Conservation (phyloP, 331 rosid species). For the Stylosanthes scabra region DNA sequence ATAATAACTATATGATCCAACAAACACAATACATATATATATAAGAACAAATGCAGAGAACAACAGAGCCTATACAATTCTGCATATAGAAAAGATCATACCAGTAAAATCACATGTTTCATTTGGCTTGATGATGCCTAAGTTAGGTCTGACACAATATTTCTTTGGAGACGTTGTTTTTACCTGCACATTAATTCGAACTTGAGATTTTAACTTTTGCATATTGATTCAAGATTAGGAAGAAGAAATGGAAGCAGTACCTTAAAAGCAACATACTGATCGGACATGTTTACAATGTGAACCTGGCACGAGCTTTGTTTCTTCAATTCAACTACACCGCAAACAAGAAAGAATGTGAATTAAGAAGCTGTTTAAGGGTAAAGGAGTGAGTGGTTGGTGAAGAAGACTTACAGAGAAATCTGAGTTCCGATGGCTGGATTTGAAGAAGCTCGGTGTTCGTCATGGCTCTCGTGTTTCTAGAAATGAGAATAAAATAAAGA, state of each 20-base stretch:
- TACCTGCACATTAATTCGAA: constrained; percentile 58
- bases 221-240: not conserved
- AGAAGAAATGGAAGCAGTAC: constrained; percentile 46
- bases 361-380: not conserved
- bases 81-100: constrained; percentile 26
- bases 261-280: constrained; percentile 86
- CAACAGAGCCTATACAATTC: not conserved
- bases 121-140: constrained; percentile 78
- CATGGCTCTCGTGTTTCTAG: constrained; percentile 19
- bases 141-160: constrained; percentile 90
- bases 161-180: constrained; percentile 94
- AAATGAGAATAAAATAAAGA: constrained; percentile 11
- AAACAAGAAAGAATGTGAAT: not conserved
- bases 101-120: constrained; percentile 80
- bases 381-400: not conserved
- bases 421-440: constrained; percentile 70
- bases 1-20: constrained; percentile 71
- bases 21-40: constrained; percentile 28
- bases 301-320: constrained; percentile 80
- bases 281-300: constrained; percentile 68
- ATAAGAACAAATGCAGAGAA: constrained; percentile 9
- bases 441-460: constrained; percentile 80
- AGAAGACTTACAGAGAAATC: constrained; percentile 71
- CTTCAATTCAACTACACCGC: constrained; percentile 73
- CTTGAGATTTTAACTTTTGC: not conserved